phyloP scores from a whole-genome alignment of 371 early-diverging fungal species.

The Dinochytrium kinnereticum region DNA sequence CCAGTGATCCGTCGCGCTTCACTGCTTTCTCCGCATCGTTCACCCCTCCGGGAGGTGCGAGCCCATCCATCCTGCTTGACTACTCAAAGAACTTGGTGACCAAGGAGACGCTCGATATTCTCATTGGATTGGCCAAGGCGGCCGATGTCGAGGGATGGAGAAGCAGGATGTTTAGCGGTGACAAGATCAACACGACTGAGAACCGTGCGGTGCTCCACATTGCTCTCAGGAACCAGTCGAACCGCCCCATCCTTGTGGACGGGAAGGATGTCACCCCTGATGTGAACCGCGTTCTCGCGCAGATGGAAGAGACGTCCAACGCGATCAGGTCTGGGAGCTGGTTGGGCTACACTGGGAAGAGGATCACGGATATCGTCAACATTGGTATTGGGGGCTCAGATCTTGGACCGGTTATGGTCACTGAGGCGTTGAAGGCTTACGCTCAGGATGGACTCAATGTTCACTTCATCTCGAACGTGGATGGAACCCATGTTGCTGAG shows the following conservation, averaged over 20 bases:
- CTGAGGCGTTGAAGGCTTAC: constrained; percentile 95
- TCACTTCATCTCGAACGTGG: constrained; percentile 98
- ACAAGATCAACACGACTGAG: constrained; percentile 98
- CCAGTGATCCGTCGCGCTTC: constrained; percentile 76
- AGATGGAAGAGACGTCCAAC: constrained; percentile 88
- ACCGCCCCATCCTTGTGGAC: constrained; percentile 78
- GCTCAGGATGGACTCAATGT: constrained; percentile 75
- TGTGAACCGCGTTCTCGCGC: constrained; percentile 91
- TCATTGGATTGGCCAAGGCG: constrained; percentile 84
- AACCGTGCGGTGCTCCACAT: constrained; percentile 96
- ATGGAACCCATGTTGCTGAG: constrained; percentile 96
- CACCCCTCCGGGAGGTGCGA: constrained; percentile 55
- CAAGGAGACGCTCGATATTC: constrained; percentile 76
- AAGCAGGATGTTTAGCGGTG: constrained; percentile 93
- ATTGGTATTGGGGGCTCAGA: constrained; percentile 99
- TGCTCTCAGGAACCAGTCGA: constrained; percentile 89
- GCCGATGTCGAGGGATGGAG: constrained; percentile 85
- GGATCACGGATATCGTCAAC: constrained; percentile 95
- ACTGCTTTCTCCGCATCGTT: constrained; percentile 77
- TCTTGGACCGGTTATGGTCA: constrained; percentile 99
- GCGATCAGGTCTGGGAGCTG: constrained; percentile 86
- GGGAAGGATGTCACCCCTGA: constrained; percentile 92
- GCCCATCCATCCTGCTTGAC: constrained; percentile 82
- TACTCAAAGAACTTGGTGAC: constrained; percentile 93
- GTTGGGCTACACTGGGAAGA: constrained; percentile 93